These are phyloP conservation scores for Acacia melanoxylon DNA, from an alignment of 306 rosid species.

Conservation along the genomic window DNA sequence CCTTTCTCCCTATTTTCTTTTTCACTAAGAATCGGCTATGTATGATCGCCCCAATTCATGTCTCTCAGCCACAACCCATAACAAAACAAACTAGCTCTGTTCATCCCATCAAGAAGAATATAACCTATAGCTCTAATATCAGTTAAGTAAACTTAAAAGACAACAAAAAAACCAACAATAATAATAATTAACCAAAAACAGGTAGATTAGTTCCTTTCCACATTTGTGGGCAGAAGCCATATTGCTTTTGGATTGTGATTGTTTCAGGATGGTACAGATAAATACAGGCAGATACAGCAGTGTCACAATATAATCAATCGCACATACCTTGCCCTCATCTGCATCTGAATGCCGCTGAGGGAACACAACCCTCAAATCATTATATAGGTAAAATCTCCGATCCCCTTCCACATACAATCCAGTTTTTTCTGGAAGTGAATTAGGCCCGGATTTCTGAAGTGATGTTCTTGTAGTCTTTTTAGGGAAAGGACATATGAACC, in stretches of 20 bases:
- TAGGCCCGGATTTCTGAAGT: constrained; percentile 53
- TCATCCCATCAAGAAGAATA: background rate
- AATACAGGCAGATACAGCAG: background rate
- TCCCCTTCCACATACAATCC: constrained; percentile 54
- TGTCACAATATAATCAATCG: background rate
- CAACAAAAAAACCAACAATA: constrained; percentile 4
- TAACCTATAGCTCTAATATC: background rate
- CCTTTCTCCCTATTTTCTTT: background rate
- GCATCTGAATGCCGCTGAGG: constrained; percentile 97
- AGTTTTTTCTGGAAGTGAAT: constrained; percentile 50
- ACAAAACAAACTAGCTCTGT: background rate
- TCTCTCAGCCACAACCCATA: background rate
- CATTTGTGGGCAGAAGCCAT: constrained; percentile 7
- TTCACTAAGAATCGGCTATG: background rate
- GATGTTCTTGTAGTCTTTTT: constrained; percentile 59
- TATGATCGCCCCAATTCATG: background rate
- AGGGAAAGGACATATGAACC: constrained; percentile 75
- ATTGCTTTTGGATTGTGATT: background rate
- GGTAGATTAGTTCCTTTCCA: background rate
- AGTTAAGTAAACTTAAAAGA: background rate
- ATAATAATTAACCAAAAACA: background rate
- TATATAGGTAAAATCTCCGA: constrained; percentile 84
- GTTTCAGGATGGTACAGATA: background rate
- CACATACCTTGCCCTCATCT: constrained; percentile 97
- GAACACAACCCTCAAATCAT: constrained; percentile 88